Conservation (phyloP, 129 eudicot species). For the Flaveria brownii region DNA sequence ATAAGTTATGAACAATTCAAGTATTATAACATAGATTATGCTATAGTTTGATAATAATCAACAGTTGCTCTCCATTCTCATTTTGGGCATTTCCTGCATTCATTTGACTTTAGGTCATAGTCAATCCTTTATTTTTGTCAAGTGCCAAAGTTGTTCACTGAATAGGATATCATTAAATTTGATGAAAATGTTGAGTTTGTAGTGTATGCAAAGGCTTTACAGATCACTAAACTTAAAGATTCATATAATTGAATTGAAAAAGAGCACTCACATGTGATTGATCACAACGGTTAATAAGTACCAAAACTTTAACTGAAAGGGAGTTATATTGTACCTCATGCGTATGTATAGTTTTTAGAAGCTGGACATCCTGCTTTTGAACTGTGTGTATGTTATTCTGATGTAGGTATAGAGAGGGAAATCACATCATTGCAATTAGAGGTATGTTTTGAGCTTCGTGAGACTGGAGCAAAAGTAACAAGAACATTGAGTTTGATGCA, state of each 20-base stretch:
- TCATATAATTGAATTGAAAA: constrained; percentile 8
- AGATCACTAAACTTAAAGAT: not conserved
- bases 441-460: constrained; percentile 44
- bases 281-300: not conserved
- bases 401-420: constrained; percentile 87
- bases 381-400: constrained; percentile 12
- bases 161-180: constrained; percentile 7
- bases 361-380: constrained; percentile 16
- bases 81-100: not conserved
- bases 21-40: not conserved
- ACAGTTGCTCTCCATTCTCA: not conserved
- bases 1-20: not conserved
- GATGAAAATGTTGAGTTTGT: constrained; percentile 8
- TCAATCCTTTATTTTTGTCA: not conserved
- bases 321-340: constrained; percentile 1
- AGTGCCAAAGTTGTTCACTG: constrained; percentile 4
- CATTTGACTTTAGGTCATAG: not conserved
- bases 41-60: not conserved
- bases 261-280: not conserved
- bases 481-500: constrained; percentile 1
- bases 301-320: not conserved
- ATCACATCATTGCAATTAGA: constrained; percentile 69
- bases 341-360: constrained; percentile 4
- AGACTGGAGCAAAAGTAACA: constrained; percentile 6
- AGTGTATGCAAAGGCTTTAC: constrained; percentile 6